Base-by-base conservation (phyloP, 371 early-diverging fungal species). In the Syncephalastrum racemosum region DNA sequence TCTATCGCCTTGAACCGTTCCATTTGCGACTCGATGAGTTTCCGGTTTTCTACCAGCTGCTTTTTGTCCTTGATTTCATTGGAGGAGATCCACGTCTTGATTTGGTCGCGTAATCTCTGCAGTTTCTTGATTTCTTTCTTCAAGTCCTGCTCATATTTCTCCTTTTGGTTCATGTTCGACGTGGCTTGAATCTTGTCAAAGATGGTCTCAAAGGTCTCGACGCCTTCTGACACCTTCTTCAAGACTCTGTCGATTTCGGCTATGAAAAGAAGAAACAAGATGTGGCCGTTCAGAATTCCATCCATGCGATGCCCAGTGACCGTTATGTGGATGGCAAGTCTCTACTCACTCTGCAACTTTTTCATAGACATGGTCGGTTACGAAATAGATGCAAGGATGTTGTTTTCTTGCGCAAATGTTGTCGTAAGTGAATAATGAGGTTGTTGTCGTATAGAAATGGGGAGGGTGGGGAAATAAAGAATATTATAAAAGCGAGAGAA, bases 81-180 rank as follows among this genome's bases (percentile, higher is more conserved):
- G 46, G 88, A 90, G 4, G 90, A 81, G 40, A 94, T 77, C 96
- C 96, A 98, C 54, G 90, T 87, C 73, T 97, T 96, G 68, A 98
- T 97, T 72, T 96, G 96, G 75, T 98, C 98, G 44, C 98, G 88
- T 59, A 84, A 80, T 63, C 96, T 81, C 67, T 97, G 97, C 52
- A 98, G 81, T 74, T 97, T 97, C 72, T 98, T 98, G 71, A 98
- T 97, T 75, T 98, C 98, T 79, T 95, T 95, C 71, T 98, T 98
- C 60, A 98, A 73, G 60, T 96, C 97, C 45, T 84, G 84, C 63
- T 98, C 98, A 60, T 90, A 89, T 77, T 97, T 97, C 63, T 98
- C 96, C 74, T 94, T 94, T 68, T 96, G 97, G 57, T 94, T 88
- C 48, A 81, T 63, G 60, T 90, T 93, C 13, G 82, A 82, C 10